phyloP scores from a whole-genome alignment of 257 asterid species.

The Avicennia marina region DNA sequence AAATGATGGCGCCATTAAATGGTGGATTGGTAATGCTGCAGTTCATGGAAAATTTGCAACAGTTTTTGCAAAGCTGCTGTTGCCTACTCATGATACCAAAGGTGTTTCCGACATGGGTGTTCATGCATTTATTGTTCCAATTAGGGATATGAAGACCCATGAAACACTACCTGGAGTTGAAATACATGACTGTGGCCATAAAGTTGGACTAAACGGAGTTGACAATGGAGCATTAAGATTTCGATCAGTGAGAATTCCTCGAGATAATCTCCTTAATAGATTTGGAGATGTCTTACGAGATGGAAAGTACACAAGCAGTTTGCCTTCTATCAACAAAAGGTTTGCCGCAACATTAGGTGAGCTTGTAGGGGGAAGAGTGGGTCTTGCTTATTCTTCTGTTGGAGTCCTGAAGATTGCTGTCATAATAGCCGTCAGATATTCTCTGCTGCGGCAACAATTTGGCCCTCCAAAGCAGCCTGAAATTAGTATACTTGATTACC shows the following conservation, averaged over 20 bases:
- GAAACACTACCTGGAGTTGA: conserved; percentile 72
- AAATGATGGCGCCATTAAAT: conserved; percentile 92
- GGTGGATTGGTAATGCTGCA: conserved; percentile 99
- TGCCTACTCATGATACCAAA: conserved; percentile 73
- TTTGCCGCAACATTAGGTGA: conserved; percentile 97
- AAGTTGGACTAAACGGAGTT: conserved; percentile 92
- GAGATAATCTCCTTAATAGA: conserved; percentile 89
- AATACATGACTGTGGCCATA: conserved; percentile 93
- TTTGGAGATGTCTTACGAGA: conserved; percentile 89
- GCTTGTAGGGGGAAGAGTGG: conserved; percentile 98
- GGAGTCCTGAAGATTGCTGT: conserved; percentile 80
- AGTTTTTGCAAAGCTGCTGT: conserved; percentile 84
- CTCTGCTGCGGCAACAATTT: conserved; percentile 84
- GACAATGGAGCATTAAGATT: conserved; percentile 92
- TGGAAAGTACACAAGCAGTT: conserved; percentile 82
- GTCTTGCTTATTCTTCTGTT: conserved; percentile 89
- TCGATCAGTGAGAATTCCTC: conserved; percentile 79
- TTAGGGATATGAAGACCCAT: conserved; percentile 76
- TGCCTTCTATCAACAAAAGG: conserved; percentile 77
- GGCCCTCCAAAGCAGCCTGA: conserved; percentile 98
- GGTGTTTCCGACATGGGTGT: conserved; percentile 92
- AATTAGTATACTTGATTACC: conserved; percentile 91
- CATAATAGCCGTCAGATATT: conserved; percentile 78
- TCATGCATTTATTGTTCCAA: conserved; percentile 93
- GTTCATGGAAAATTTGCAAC: conserved; percentile 97